Evolutionary conservation across 208 protist species (phyloP), one percentile per base, ranked within the genome.

Genomic region (Leishmania lainsoni): DNA sequence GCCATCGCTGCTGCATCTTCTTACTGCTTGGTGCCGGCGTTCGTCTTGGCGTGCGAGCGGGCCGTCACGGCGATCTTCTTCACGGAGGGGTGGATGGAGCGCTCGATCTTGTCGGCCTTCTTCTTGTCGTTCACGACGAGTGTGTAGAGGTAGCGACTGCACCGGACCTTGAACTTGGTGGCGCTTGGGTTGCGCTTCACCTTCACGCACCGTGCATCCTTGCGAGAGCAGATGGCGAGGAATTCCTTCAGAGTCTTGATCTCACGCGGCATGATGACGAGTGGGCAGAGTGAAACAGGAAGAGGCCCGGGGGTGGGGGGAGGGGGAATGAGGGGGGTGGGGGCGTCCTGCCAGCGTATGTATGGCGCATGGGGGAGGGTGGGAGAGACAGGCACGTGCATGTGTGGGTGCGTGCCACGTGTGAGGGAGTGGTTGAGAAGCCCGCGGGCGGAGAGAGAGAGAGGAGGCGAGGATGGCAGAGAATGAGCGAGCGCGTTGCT

Each of bases 141-240:
- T 35, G 95, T 98, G 93, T 98, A 98, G 72, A 98, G 92, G 90
- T 93, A 98, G 76, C 91, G 91, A 86, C 92, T 96, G 94, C 94
- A 97, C 89, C 95, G 92, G 49, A 98, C 95, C 93, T 98, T 98
- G 92, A 98, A 98, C 92, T 98, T 98, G 81, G 94, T 97, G 65
- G 83, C 87, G 75, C 78, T 90, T n/a, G 88, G 86, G 93, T 98
- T 98, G 79, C 86, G 90, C 93, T 98, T 98, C 63, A 98, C 92
- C 94, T 97, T 97, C 85, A 98, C 95, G 86, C 92, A 96, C 79
- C 93, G 93, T 56, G 91, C 93, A 87, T 98, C 95, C 89, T 94
- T 96, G 87, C 95, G 94, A 83, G 91, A 90, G 94, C 95, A 98
- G 89, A 97, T 95, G 81, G 93, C 86, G 84, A 98, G 92, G 87